Conservation (phyloP, 768 basidiomycete genomes). For the Serpula lacrymans region DNA sequence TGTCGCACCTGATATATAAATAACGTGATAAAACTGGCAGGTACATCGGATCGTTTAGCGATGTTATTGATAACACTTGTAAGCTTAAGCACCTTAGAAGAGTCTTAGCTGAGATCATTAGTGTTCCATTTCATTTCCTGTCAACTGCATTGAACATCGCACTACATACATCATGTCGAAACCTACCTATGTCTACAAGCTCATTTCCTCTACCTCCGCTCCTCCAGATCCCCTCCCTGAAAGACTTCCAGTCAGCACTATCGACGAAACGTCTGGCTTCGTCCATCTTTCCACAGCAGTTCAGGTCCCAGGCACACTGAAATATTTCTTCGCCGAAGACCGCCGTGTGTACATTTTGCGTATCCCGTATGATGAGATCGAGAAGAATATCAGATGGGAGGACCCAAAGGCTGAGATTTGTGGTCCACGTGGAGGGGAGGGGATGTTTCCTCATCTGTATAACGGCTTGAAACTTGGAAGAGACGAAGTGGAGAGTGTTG, state of each 20-base stretch:
- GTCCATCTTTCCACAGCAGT: conserved; percentile 54
- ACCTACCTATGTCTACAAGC: conserved; percentile 62
- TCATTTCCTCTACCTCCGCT: conserved; percentile 43
- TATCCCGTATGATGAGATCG: conserved; percentile 38
- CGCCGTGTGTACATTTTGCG: conserved; percentile 40
- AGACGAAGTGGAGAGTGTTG: conserved; percentile 42
- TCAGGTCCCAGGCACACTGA: conserved; percentile 46
- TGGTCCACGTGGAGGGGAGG: conserved; percentile 42
- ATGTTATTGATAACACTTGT: no score
- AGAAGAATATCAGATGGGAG: conserved; percentile 47
- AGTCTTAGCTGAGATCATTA: no score
- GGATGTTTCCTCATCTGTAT: conserved; percentile 54
- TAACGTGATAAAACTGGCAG: no score
- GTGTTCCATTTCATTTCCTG: no score
- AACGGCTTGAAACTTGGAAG: conserved; percentile 42
- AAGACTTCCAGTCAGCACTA: conserved; percentile 44
- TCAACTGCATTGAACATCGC: no score
- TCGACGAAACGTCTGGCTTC: conserved; percentile 46
- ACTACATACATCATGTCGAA: neutral
- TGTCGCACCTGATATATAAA: no score
- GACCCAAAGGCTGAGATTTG: conserved; percentile 35
- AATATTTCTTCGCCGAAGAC: conserved; percentile 42
- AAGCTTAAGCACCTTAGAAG: no score
- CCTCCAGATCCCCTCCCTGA: conserved; percentile 38
- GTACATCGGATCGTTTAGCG: no score